Percentiles rank a stretch among this genome's conserved stretches.
Evolutionary conservation across 75 land plant genomes (phyloP).

Genomic region (Azolla pinnata): DNA sequence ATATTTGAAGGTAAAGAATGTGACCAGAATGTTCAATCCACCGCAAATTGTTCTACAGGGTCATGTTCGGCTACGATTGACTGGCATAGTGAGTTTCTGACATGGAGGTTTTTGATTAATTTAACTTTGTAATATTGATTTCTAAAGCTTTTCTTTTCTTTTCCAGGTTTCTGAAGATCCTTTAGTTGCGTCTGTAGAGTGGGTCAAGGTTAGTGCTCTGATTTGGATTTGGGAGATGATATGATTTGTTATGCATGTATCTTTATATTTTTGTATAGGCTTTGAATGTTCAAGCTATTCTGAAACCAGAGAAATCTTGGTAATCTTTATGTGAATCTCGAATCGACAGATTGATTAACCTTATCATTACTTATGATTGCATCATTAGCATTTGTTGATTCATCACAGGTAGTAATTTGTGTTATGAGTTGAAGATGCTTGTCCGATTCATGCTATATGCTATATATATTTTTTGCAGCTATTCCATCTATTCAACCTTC

Average conservation of each 20-base stretch:
- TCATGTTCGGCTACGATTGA: slow-evolving; percentile 35
- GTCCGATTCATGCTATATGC: background rate
- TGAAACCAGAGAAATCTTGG: too few relatives aligned
- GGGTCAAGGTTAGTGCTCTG: slow-evolving; percentile 8
- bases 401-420: too few relatives aligned
- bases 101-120: background rate
- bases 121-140: too few relatives aligned
- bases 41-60: slow-evolving; percentile 33
- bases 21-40: slow-evolving; percentile 8
- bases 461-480: background rate
- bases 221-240: background rate
- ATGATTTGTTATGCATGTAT: background rate
- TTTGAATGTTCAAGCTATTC: background rate
- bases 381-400: too few relatives aligned
- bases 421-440: too few relatives aligned
- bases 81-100: slow-evolving; percentile 23
- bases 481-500: background rate
- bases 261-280: background rate
- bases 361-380: too few relatives aligned
- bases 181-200: slow-evolving; percentile 6
- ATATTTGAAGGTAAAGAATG: slow-evolving; percentile 19
- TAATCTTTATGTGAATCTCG: too few relatives aligned
- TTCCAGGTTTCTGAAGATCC: slow-evolving; percentile 6
- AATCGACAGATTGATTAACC: too few relatives aligned
- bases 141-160: background rate